These are phyloP conservation scores for Eucalyptus brandiana DNA, from an alignment of 345 rosid species.

Conservation along the genomic window DNA sequence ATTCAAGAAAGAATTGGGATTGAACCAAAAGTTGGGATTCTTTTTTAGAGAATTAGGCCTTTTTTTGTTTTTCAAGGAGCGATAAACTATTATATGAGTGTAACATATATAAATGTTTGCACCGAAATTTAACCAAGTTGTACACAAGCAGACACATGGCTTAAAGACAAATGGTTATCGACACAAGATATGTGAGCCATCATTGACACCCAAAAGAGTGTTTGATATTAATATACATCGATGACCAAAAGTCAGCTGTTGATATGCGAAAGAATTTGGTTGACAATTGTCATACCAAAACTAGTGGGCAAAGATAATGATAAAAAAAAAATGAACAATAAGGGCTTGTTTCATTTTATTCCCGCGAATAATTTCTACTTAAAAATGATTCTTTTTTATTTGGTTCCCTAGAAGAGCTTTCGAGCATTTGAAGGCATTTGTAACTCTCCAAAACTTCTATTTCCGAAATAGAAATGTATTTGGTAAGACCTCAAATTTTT, in stretches of 20 bases:
- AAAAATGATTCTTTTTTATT: too few relatives aligned
- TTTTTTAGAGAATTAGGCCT: not conserved
- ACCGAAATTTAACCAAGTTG: not conserved
- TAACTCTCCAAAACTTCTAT: too few relatives aligned
- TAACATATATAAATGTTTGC: not conserved
- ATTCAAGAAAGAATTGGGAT: not conserved
- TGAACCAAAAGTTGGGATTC: not conserved
- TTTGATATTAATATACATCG: too few relatives aligned
- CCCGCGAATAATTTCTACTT: rapidly evolving
- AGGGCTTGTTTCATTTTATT: too few relatives aligned
- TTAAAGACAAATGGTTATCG: not conserved
- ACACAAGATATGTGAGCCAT: not conserved
- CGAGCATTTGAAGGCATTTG: too few relatives aligned
- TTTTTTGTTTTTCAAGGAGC: not conserved
- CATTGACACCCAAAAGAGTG: not conserved
- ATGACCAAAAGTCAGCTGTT: too few relatives aligned
- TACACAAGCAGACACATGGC: not conserved
- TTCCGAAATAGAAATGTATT: too few relatives aligned
- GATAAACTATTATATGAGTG: not conserved
- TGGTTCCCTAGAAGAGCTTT: rapidly evolving
- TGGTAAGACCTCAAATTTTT: too few relatives aligned
- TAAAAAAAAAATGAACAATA: too few relatives aligned
- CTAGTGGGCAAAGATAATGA: too few relatives aligned
- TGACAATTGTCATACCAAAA: too few relatives aligned
- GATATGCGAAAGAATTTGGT: too few relatives aligned